Evolutionary conservation across 306 rosid genomes (phyloP).

Genomic region (Ammopiptanthus mongolicus): DNA sequence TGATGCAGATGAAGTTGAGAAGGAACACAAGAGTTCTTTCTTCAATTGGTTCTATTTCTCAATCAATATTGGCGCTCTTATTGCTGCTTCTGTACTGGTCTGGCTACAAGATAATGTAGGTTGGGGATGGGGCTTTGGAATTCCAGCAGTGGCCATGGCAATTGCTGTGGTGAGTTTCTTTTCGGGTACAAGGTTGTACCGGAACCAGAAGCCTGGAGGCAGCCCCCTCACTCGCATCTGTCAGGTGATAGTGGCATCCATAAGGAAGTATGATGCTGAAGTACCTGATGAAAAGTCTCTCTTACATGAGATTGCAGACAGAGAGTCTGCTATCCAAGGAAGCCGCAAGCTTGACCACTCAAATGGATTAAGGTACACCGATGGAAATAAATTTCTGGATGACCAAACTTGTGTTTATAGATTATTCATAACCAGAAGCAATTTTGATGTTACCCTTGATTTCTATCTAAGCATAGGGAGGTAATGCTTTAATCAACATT

Average conservation of each 20-base stretch:
- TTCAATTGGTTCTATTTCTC: conserved; percentile 75
- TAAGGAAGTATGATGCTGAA: conserved; percentile 33
- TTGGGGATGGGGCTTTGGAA: conserved; percentile 69
- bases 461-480: neutral
- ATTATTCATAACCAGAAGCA: neutral
- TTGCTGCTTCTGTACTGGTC: conserved; percentile 55
- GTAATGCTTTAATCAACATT: neutral
- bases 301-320: conserved; percentile 49
- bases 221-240: conserved; percentile 56
- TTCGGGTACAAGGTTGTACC: conserved; percentile 47
- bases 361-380: conserved; percentile 39
- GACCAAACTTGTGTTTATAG: neutral
- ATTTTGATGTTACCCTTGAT: neutral
- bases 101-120: conserved; percentile 51
- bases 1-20: conserved; percentile 54
- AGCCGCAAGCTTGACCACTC: conserved; percentile 73
- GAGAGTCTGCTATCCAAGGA: conserved; percentile 54
- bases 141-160: conserved; percentile 62
- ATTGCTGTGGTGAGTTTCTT: conserved; percentile 58
- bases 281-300: conserved; percentile 46
- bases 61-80: conserved; percentile 58
- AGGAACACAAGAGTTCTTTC: conserved; percentile 58
- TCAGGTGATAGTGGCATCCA: conserved; percentile 59
- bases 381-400: neutral
- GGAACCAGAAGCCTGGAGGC: conserved; percentile 64